Evolutionary conservation across 305 asterid genomes (phyloP), one percentile per base, ranked within the genome.

Genomic region (Lippia alba): DNA sequence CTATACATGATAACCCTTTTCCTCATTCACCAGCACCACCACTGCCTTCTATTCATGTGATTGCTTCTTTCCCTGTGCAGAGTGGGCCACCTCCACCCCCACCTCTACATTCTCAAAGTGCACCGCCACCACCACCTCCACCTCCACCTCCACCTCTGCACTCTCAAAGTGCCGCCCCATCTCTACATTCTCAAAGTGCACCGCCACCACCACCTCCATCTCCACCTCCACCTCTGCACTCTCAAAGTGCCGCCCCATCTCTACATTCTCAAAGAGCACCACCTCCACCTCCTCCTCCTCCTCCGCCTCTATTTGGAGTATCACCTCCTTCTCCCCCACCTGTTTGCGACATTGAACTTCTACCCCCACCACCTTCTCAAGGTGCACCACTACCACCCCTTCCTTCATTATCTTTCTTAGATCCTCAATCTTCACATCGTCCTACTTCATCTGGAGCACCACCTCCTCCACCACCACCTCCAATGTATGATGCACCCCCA

Each of bases 251-350:
- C 3, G 30, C 30, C 30, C 30, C 30, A 24, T 24, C 30, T 24
- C 30, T 24, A 24, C 30, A 24, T 24, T 36, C 41, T 36, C 41
- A 36, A 36, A 44, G 49, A 5, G 49, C 4, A 11, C 14, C n/a
- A n/a, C n/a, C n/a, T n/a, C n/a, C 74, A 44, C 68, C 76, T 12
- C 68, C 73, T 0, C 75, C 78, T 2, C 62, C 69, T 4, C 63
- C 80, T 30, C 84, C 86, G 56, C 80, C 85, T 16, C 78, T 62
- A 61, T 18, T 69, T 16, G 75, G 49, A 53, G 41, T 68, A 51
- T 45, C 82, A 63, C 64, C 56, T 57, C 64, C 77, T 56, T 64
- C 68, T 24, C 67, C 61, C 15, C 57, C 48, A 12, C 39, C 3
- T 8, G 49, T 44, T 44, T 8, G 49, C 71, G 41, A 36, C 6